Conservation (phyloP, 192 early-diverging fungal genomes). For the Rhizoclosmatium globosum region DNA sequence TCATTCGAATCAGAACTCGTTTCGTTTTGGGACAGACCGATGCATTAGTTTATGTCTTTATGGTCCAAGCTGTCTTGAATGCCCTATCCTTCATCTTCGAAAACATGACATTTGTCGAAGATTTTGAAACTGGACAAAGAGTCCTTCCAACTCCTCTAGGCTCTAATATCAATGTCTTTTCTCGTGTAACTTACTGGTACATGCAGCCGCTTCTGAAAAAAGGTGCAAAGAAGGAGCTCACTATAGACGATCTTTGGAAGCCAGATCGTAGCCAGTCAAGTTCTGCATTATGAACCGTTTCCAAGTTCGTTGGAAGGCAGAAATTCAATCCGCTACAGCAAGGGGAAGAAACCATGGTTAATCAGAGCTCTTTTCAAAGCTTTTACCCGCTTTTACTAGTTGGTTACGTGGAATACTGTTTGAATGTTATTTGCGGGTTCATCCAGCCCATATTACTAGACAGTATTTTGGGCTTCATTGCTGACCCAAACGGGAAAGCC, state of each 20-base stretch:
- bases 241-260: slow-evolving; percentile 34
- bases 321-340: slow-evolving; percentile 2
- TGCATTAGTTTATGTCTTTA: not conserved
- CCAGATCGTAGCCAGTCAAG: slow-evolving; percentile 35
- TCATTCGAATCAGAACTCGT: slow-evolving; percentile 31
- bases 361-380: slow-evolving; percentile 30
- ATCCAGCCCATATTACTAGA: slow-evolving; percentile 34
- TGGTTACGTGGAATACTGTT: slow-evolving; percentile 26
- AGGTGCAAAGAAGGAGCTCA: slow-evolving; percentile 27
- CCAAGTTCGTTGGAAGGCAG: slow-evolving; percentile 21
- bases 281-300: slow-evolving; percentile 15
- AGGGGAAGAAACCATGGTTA: slow-evolving; percentile 1
- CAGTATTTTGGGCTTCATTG: slow-evolving; percentile 23
- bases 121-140: not conserved
- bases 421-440: slow-evolving; percentile 27
- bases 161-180: slow-evolving; percentile 44
- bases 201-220: slow-evolving; percentile 35
- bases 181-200: slow-evolving; percentile 40
- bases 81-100: slow-evolving; percentile 33
- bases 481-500: not conserved
- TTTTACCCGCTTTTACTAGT: slow-evolving; percentile 13
- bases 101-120: slow-evolving; percentile 29
- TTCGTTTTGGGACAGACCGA: not conserved
- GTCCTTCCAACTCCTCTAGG: slow-evolving; percentile 33
- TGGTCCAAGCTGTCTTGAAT: not conserved